Conservation (phyloP, 768 basidiomycete genomes). For the Boletus eberwhitei region DNA sequence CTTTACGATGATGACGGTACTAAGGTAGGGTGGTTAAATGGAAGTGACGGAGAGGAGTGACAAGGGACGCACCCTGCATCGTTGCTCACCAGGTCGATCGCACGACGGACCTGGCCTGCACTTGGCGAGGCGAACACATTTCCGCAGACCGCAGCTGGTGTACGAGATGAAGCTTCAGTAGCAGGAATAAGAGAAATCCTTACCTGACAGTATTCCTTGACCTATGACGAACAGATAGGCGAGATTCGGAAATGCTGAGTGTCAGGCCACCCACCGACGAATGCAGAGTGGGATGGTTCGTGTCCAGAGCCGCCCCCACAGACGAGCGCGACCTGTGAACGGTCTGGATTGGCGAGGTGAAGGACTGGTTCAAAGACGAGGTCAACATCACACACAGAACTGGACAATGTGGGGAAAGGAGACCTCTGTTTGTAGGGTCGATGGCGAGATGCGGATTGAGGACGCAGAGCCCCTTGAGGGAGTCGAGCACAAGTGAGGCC, state of each 20-base stretch:
- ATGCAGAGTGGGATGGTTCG: constrained; percentile 87
- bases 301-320: constrained; percentile 89
- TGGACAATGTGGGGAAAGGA: neutral
- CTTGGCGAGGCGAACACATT: constrained; percentile 90
- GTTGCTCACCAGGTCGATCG: constrained; percentile 72
- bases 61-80: constrained; percentile 56
- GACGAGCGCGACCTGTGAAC: constrained; percentile 68
- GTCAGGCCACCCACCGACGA: constrained; percentile 60
- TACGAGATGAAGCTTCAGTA: neutral
- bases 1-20: constrained; percentile 84
- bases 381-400: neutral
- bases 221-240: constrained; percentile 38
- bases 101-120: constrained; percentile 77
- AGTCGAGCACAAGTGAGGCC: constrained; percentile 69
- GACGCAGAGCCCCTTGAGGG: constrained; percentile 67
- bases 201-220: constrained; percentile 75
- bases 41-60: neutral
- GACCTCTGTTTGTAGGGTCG: constrained; percentile 71
- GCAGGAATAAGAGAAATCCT: neutral
- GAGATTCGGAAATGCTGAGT: neutral
- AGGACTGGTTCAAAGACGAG: constrained; percentile 46
- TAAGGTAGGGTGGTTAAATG: constrained; percentile 23
- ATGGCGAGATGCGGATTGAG: constrained; percentile 71
- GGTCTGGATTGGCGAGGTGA: constrained; percentile 53
- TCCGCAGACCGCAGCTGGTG: constrained; percentile 74